These are phyloP conservation scores for Mycena olivaceomarginata DNA, from an alignment of 768 basidiomycete species.

Conservation along the genomic window DNA sequence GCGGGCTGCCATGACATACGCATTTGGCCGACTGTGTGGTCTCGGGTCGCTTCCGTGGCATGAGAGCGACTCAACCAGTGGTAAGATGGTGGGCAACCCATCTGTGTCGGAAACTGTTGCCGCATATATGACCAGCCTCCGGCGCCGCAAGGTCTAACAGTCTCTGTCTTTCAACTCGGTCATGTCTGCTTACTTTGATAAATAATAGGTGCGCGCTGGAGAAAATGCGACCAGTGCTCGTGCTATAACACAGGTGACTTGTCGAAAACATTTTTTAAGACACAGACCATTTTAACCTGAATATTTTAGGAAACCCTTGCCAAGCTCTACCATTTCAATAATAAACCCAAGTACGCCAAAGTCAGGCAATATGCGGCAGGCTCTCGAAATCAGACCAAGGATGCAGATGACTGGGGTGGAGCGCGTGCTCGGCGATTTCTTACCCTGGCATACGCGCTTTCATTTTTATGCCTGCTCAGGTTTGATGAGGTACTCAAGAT, in stretches of 20 bases:
- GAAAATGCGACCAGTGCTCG: neutral
- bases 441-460: slow-evolving; percentile 52
- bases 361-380: slow-evolving; percentile 22
- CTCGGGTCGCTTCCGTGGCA: neutral
- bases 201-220: neutral
- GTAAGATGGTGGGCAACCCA: neutral
- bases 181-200: neutral
- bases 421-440: slow-evolving; percentile 48
- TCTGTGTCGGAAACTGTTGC: neutral
- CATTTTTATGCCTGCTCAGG: slow-evolving; percentile 56
- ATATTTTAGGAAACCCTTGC: neutral
- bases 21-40: neutral
- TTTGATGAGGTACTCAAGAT: slow-evolving; percentile 59
- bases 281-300: too few species aligned
- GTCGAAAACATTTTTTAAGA: too few species aligned
- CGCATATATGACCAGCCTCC: neutral
- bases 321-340: neutral
- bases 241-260: neutral
- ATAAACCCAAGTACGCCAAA: neutral
- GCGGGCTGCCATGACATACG: neutral
- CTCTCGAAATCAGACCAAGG: neutral
- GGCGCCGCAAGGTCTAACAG: neutral
- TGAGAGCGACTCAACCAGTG: neutral
- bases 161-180: too few species aligned
- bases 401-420: slow-evolving; percentile 53